Conservation (phyloP, 2,329 filamentous ascomycete species). For the Pseudomassariella vexata region DNA sequence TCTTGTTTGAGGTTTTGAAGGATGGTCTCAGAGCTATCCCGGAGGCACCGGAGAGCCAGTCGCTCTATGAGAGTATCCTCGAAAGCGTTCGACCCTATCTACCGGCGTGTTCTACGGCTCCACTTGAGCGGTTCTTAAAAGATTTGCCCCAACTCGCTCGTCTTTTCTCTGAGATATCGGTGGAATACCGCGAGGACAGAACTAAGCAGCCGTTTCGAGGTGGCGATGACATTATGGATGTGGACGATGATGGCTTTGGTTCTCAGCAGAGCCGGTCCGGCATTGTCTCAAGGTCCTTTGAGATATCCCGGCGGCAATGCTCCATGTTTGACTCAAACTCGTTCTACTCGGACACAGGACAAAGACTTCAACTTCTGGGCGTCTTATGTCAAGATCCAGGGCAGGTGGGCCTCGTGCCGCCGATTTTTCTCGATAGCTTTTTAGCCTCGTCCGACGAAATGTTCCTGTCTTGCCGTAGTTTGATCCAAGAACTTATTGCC, state of each 20-base stretch:
- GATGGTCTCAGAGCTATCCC: constrained; percentile 33
- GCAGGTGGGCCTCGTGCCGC: constrained; percentile 44
- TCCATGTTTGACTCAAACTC: constrained; percentile 36
- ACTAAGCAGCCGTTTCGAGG: constrained; percentile 26
- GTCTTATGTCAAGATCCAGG: constrained; percentile 34
- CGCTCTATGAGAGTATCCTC: constrained; percentile 41
- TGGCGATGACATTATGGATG: constrained; percentile 54
- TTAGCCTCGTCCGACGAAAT: constrained; percentile 45
- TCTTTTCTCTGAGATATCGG: constrained; percentile 35
- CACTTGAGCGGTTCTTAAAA: constrained; percentile 30
- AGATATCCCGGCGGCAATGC: constrained; percentile 41
- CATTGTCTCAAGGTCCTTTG: constrained; percentile 25
- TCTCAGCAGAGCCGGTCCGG: constrained; percentile 49
- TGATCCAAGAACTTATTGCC: constrained; percentile 46
- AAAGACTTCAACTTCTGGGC: constrained; percentile 40
- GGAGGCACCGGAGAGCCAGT: constrained; percentile 37
- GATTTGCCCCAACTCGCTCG: constrained; percentile 35
- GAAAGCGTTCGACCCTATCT: constrained; percentile 38
- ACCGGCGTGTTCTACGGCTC: constrained; percentile 33
- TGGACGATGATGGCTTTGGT: constrained; percentile 61
- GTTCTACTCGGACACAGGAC: constrained; percentile 41
- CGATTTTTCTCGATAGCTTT: constrained; percentile 43
- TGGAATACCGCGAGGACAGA: constrained; percentile 23
- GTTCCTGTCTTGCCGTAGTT: constrained; percentile 42
- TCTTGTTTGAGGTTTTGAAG: constrained; percentile 34